Base-by-base conservation (phyloP, 2,329 filamentous ascomycete genomes). In the Nemania sp. region DNA sequence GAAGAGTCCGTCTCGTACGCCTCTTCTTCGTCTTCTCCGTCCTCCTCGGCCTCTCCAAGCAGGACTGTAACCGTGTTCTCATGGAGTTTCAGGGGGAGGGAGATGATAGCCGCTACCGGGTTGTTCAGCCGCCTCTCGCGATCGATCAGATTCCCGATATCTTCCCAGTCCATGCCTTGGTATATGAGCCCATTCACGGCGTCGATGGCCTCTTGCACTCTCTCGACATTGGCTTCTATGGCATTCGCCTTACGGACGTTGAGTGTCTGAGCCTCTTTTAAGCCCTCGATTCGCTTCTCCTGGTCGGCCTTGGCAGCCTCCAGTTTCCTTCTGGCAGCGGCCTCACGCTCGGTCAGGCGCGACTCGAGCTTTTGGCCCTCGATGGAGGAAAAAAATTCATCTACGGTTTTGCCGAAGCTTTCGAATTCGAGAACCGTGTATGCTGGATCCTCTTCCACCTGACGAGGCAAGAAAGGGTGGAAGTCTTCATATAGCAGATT, bases 91-190 rank as follows among this genome's bases (percentile, higher is more conserved):
- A 99, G 73, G 0, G 94, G 93, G 15, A 96, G 75, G 68, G 89
- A 89, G 66, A 99, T 96, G 39, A 91, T 86, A 53, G 88, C 81
- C 1, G 94, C 94, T 6, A 99, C 91, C 0, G 90, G 84, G 61
- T 99, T 99, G 23, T 84, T 80, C 43, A 86, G 80, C 56, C 79
- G 84, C 69, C 95, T 89, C 69, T 97, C 93, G 61, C 91, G 83
- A 68, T 96, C 91, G 47, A 99, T 89, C 57, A 99, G 75, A 54
- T 88, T 89, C 8, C 83, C 90, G 64, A 97, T 92, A 61, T 97
- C 89, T 9, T 91, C 85, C 94, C 94, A 99, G 65, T 99, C 94
- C 91, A 97, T 97, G 9, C 93, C 93, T 66, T 96, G 91, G 5
- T 84, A 84, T 55, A 99, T 84, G n/a, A 97, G 76, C 0, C 90